Base-by-base conservation (phyloP, 306 rosid genomes). In the Gleditsia sinensis region DNA sequence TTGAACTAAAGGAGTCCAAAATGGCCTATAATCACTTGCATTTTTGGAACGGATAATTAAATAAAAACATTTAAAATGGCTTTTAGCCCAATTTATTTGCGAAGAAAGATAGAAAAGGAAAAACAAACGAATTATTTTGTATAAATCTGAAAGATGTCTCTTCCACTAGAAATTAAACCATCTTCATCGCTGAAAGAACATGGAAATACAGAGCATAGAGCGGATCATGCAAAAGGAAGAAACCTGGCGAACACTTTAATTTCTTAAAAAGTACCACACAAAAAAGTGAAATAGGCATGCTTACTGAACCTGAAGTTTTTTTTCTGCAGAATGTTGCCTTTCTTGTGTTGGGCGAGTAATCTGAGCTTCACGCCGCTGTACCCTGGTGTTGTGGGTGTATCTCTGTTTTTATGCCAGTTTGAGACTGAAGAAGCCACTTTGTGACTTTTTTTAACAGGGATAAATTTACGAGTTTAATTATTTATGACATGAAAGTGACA, bases 231-330 rank as follows among this genome's bases (percentile, higher is more conserved):
- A 19, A 30, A 43, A 54, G 1, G 10, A 65, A 64, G 37, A 32
- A 75, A 39, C 57, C 11, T 30, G 53, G 57, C 12, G 19, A 39
- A 75, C 13, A 40, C 17, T 20, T 39, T 21, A n/a, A 14, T 1
- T 28, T 28, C 9, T 9, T 14, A 3, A 1, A 10, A 12, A 25
- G 27, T 2, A 59, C 7, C 16, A 16, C 6, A 58, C 30, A n/a
- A 30, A 30, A 2, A 7, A 12, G 48, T 13, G 39, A 68, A 33
- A 5, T n/a, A 63, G 37, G 33, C 40, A 46, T 32, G 53, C 30
- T 54, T 67, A 30, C 3, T 9, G 71, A 73, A 80, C 83, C 83
- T 80, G 34, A 9, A 54, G 34, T 24, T 54, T 54, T n/a, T 54
- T 54, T 25, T 23, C 60, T 24, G 12, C 34, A 54, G 32, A 54